Conservation (phyloP, 169 alveolate genomes). For the Toxoplasma gondii region DNA sequence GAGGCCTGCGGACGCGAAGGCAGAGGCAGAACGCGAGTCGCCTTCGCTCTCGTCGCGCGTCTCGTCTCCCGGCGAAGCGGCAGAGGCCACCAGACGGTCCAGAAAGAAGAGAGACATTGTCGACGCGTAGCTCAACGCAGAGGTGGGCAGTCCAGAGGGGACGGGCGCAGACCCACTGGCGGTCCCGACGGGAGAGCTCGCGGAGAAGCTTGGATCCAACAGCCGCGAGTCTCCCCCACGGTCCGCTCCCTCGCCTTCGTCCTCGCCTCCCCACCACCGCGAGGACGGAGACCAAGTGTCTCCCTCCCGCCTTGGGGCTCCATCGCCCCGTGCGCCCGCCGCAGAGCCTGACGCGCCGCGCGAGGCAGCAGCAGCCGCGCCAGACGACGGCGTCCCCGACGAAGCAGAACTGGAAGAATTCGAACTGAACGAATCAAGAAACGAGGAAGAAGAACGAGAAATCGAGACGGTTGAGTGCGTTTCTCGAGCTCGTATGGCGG, state of each 20-base stretch:
- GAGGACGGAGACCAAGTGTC: not conserved
- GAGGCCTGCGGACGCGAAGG: no score
- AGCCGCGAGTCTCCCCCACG: not conserved
- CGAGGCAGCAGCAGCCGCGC: not conserved
- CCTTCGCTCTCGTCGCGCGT: not conserved
- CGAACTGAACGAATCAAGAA: no score
- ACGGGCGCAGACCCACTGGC: no score
- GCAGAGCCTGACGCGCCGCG: not conserved
- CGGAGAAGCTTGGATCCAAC: not conserved
- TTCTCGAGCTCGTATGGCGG: not conserved
- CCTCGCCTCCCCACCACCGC: not conserved
- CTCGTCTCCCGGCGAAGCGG: not conserved
- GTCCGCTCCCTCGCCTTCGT: not conserved
- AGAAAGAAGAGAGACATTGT: not conserved
- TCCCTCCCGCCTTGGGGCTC: not conserved
- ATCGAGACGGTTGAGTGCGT: not conserved
- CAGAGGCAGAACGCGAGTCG: not conserved
- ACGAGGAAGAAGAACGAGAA: not conserved
- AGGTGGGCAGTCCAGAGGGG: not conserved
- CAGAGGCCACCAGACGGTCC: not conserved
- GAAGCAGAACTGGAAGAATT: no score
- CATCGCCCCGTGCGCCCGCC: not conserved
- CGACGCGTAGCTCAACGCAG: constrained; percentile 6
- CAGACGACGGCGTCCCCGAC: not conserved
- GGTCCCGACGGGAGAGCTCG: not conserved